These are phyloP conservation scores for Cytospora chrysosperma DNA, from an alignment of 2,329 filamentous ascomycete species.

Conservation along the genomic window DNA sequence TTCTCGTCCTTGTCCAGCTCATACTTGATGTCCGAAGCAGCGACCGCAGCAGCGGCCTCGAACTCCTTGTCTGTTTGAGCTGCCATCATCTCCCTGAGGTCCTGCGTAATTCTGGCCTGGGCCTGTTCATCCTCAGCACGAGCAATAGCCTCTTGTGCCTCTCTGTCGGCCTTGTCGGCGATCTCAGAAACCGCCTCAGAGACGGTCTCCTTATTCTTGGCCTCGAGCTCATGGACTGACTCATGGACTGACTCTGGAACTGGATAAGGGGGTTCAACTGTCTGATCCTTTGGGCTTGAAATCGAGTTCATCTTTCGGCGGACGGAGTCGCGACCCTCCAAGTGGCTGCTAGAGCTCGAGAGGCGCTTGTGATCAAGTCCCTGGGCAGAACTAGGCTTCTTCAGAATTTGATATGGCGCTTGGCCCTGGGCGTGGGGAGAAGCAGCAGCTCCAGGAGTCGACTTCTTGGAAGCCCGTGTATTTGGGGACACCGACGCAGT, in stretches of 20 bases:
- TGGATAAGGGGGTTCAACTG: constrained; percentile 23
- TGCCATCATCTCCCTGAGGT: constrained; percentile 49
- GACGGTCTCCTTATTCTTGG: constrained; percentile 61
- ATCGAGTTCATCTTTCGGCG: constrained; percentile 39
- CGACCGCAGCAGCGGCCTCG: constrained; percentile 47
- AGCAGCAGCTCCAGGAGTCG: constrained; percentile 47
- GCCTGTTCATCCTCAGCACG: constrained; percentile 51
- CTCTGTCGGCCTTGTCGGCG: constrained; percentile 50
- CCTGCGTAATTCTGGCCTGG: constrained; percentile 48
- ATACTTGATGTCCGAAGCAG: constrained; percentile 50
- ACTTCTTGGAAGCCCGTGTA: constrained; percentile 32
- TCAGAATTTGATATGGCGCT: constrained; percentile 30
- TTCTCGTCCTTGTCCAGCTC: constrained; percentile 56
- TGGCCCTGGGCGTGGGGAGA: constrained; percentile 41
- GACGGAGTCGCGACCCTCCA: constrained; percentile 25
- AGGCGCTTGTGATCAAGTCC: constrained; percentile 42
- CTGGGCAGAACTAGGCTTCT: constrained; percentile 47
- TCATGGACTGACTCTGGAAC: constrained; percentile 14
- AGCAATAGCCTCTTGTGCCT: constrained; percentile 65
- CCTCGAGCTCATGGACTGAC: constrained; percentile 4
- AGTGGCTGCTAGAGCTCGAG: constrained; percentile 20
- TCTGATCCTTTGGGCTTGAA: constrained; percentile 29
- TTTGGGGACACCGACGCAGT: constrained; percentile 32
- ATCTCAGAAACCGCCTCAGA: constrained; percentile 67
- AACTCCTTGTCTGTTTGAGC: constrained; percentile 55